These are phyloP conservation scores for Galium porrigens DNA, from an alignment of 305 asterid genomes.

Conservation along the genomic window DNA sequence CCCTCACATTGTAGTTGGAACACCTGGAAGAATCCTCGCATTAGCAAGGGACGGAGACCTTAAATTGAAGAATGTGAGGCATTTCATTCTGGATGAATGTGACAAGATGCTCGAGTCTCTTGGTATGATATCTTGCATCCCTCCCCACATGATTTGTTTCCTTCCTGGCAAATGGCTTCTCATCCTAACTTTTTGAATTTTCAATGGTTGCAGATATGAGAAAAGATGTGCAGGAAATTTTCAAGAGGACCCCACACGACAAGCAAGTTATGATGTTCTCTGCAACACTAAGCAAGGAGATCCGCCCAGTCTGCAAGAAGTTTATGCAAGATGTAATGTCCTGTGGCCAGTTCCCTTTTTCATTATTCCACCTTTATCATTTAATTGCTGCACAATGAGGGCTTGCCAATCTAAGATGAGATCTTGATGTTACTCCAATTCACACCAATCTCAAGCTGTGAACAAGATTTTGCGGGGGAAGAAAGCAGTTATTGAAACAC, in stretches of 20 bases:
- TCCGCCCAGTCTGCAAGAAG: slow-evolving; percentile 87
- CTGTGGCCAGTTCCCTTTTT: slow-evolving; percentile 46
- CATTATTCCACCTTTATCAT: slow-evolving; percentile 30
- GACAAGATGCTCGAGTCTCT: slow-evolving; percentile 90
- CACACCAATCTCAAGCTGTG: neutral
- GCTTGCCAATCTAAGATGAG: neutral
- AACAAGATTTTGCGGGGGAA: slow-evolving; percentile 16
- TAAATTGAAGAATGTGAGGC: slow-evolving; percentile 69
- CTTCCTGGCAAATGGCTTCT: slow-evolving; percentile 7
- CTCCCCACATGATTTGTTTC: neutral
- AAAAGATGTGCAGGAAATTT: slow-evolving; percentile 79
- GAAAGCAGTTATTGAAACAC: slow-evolving; percentile 39
- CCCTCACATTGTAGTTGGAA: slow-evolving; percentile 79
- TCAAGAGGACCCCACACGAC: slow-evolving; percentile 81
- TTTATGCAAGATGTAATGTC: slow-evolving; percentile 91
- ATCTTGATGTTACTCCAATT: neutral
- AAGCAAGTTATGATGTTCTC: slow-evolving; percentile 94
- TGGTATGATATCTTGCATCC: slow-evolving; percentile 30
- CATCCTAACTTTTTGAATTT: neutral
- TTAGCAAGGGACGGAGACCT: slow-evolving; percentile 75
- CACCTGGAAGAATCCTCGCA: slow-evolving; percentile 78
- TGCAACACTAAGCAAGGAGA: slow-evolving; percentile 85
- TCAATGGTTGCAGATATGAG: slow-evolving; percentile 50
- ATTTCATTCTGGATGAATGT: slow-evolving; percentile 76
- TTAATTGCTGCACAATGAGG: neutral